Evolutionary conservation across 2,329 filamentous ascomycete species (phyloP).

Genomic region (Colletotrichum costaricense): DNA sequence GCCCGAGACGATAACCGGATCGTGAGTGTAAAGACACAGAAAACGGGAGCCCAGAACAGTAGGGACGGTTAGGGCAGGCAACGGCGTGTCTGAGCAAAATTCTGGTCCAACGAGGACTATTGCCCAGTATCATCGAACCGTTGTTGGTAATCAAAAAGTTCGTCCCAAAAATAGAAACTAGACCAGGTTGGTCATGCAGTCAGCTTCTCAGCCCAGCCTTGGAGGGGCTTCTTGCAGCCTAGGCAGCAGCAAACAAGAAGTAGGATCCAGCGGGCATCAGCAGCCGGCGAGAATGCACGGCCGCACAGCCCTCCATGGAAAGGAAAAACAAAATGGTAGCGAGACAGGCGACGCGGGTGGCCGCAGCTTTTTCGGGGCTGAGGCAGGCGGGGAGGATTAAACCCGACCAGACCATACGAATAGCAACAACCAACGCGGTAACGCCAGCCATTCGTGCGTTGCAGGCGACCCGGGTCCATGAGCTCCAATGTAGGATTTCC

Average conservation of each 20-base stretch:
- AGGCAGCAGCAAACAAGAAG: not conserved
- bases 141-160: not conserved
- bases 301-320: not conserved
- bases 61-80: not conserved
- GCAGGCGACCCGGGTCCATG: not conserved
- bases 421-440: not conserved
- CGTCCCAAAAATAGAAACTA: conserved; percentile 6
- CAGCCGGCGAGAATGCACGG: not conserved
- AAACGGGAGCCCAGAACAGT: not conserved
- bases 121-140: not conserved
- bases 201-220: not conserved
- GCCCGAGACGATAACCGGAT: not conserved
- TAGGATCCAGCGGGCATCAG: not conserved
- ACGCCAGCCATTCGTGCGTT: not conserved
- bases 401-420: not conserved
- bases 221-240: not conserved
- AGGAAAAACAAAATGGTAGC: not conserved
- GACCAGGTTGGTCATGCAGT: not conserved
- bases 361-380: not conserved
- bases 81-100: too few relatives aligned
- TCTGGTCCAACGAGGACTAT: too few relatives aligned
- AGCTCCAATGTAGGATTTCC: not conserved
- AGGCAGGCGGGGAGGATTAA: not conserved
- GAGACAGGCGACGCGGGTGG: not conserved
- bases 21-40: not conserved